Conservation (phyloP, 192 early-diverging fungal genomes). For the Entomortierella beljakovae region DNA sequence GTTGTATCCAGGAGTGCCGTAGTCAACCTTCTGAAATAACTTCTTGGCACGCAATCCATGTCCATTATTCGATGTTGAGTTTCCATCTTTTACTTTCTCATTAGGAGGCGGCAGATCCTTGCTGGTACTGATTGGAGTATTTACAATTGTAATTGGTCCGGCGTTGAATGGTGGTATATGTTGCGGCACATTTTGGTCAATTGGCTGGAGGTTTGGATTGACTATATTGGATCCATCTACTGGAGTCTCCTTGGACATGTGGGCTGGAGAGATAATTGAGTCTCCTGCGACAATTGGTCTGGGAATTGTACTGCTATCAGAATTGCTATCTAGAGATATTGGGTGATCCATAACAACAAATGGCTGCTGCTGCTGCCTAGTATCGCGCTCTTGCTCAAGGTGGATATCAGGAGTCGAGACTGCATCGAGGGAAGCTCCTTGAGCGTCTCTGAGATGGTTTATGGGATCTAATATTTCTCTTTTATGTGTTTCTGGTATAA, state of each 20-base stretch:
- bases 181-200: neutral
- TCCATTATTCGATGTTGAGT: neutral
- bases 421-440: too few species aligned
- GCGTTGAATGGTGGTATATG: neutral
- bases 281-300: neutral
- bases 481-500: too few species aligned
- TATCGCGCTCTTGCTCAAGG: neutral
- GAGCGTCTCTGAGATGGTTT: too few species aligned
- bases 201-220: neutral
- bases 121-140: neutral
- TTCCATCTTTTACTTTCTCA: neutral
- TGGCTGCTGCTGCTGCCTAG: constrained; percentile 1
- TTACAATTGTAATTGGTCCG: neutral
- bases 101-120: neutral
- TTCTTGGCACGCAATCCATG: neutral
- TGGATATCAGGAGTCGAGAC: neutral
- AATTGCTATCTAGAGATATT: neutral
- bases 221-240: too few species aligned
- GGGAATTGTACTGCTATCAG: neutral
- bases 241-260: too few species aligned
- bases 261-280: too few species aligned
- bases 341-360: constrained; percentile 1
- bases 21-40: neutral
- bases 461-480: too few species aligned
- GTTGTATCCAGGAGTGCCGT: constrained; percentile 15